These are phyloP conservation scores for Hypoxylon sp. DNA, from an alignment of 2,329 filamentous ascomycete species.

Conservation along the genomic window DNA sequence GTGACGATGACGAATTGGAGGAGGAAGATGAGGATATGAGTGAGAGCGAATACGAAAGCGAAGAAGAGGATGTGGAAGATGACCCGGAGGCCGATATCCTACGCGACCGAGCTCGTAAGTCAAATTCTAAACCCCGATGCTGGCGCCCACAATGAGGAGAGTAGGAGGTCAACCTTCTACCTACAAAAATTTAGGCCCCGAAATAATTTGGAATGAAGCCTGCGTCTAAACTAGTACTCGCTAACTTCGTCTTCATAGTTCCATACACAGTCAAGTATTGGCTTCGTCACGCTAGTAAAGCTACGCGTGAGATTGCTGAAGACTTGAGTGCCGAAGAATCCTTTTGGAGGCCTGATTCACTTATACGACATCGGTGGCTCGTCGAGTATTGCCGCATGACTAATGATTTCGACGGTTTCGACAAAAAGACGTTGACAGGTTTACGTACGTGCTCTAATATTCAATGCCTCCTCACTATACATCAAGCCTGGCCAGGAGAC, in stretches of 20 bases:
- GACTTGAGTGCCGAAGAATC: slow-evolving; percentile 55
- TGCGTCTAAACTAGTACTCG: neutral
- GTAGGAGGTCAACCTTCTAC: neutral
- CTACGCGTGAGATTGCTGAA: slow-evolving; percentile 59
- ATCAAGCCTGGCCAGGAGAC: neutral
- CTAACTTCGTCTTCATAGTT: slow-evolving; percentile 35
- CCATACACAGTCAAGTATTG: slow-evolving; percentile 58
- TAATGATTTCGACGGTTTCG: slow-evolving; percentile 50
- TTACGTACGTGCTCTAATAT: slow-evolving; percentile 42
- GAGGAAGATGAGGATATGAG: slow-evolving; percentile 37
- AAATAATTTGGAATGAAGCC: neutral
- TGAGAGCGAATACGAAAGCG: slow-evolving; percentile 30
- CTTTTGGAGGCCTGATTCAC: slow-evolving; percentile 57
- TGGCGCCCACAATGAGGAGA: neutral
- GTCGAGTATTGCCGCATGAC: slow-evolving; percentile 54
- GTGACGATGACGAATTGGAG: slow-evolving; percentile 30
- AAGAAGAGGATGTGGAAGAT: slow-evolving; percentile 40
- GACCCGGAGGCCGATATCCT: slow-evolving; percentile 51
- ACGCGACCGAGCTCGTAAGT: slow-evolving; percentile 46
- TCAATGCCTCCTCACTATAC: neutral
- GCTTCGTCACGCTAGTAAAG: slow-evolving; percentile 58
- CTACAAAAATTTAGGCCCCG: neutral
- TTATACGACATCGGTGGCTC: slow-evolving; percentile 56
- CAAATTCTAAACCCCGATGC: neutral
- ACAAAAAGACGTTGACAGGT: slow-evolving; percentile 52